These are phyloP conservation scores for Rhododendron simsii DNA, from an alignment of 148 eudicot genomes.

Conservation along the genomic window DNA sequence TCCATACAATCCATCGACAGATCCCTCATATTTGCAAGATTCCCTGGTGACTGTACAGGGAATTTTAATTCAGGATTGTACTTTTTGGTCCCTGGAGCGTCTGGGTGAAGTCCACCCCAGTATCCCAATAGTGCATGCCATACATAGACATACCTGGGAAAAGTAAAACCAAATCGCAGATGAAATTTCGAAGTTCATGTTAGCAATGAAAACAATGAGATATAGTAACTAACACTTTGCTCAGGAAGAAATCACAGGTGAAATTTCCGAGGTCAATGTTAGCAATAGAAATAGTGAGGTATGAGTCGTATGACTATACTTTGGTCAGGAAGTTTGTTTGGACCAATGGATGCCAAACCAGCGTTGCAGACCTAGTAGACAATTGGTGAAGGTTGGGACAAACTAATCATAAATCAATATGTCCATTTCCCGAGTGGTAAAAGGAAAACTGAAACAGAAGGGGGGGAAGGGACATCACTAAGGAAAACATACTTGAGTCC, in stretches of 20 bases:
- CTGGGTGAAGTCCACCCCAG: conserved; percentile 42
- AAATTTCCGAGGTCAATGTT: not conserved
- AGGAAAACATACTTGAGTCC: conserved; percentile 28
- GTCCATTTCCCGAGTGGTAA: not conserved
- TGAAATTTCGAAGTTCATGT: not conserved
- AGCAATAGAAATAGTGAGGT: not conserved
- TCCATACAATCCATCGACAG: conserved; percentile 33
- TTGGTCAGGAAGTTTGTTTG: not conserved
- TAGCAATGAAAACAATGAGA: no score
- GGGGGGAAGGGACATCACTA: not conserved
- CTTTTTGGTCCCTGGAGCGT: conserved; percentile 20
- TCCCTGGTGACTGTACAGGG: conserved; percentile 30
- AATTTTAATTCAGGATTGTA: conserved; percentile 27
- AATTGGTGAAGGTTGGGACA: not conserved
- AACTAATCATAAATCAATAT: not conserved
- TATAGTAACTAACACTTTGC: not conserved
- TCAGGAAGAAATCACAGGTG: not conserved
- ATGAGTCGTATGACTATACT: not conserved
- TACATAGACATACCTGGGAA: conserved; percentile 35
- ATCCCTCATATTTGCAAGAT: conserved; percentile 28
- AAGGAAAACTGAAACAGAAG: not conserved
- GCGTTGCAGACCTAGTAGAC: not conserved
- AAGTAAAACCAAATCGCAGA: not conserved
- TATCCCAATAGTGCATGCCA: conserved; percentile 47
- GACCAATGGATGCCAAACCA: not conserved